Evolutionary conservation across 2,329 filamentous ascomycete species (phyloP), one percentile per base, ranked within the genome.

Genomic region (Pleomassaria siparia): DNA sequence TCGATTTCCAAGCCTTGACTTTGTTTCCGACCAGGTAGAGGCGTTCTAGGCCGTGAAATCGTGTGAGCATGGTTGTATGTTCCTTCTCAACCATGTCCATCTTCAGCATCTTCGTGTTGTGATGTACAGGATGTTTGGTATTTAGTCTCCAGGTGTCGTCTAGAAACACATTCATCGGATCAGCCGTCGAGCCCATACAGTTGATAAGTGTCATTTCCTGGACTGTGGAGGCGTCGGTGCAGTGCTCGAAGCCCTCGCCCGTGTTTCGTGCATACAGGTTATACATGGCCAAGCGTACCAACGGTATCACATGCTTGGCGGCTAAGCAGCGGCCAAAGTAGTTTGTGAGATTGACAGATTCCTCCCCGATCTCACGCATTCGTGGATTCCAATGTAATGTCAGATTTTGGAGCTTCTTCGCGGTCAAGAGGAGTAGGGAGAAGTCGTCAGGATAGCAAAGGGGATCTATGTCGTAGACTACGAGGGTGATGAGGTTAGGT

Each of bases 381-480:
- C 83, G 78, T 3, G 82, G 80, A 22, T 75, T 82, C 75, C 81
- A 86, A 57, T 85, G 81, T 49, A 85, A 51, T 44, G 73, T 78
- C 7, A 86, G 64, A 25, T 80, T 78, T 32, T 76, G 70, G 3
- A 86, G 67, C 43, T 79, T 80, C 51, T 73, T 76, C 4, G 79
- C 78, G n/a, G 76, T 71, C 12, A 75, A 64, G 6, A 85, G 65
- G 12, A 85, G 66, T 18, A 79, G 70, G 12, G 80, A 81, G 8
- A 85, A 76, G 55, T 85, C 82, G 63, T 86, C 83, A 0, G 81
- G 81, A 56, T 84, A 83, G 66, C 82, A 85, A 9, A 85, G 72
- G 1, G 83, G 83, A 46, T 86, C 83, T 43, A 85, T 82, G 53
- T 85, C 76, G 49, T 79, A 79, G 22, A 82, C 72, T 43, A 78